Evolutionary conservation across 2,329 filamentous ascomycete species (phyloP).

Genomic region (Penicillium olsonii): DNA sequence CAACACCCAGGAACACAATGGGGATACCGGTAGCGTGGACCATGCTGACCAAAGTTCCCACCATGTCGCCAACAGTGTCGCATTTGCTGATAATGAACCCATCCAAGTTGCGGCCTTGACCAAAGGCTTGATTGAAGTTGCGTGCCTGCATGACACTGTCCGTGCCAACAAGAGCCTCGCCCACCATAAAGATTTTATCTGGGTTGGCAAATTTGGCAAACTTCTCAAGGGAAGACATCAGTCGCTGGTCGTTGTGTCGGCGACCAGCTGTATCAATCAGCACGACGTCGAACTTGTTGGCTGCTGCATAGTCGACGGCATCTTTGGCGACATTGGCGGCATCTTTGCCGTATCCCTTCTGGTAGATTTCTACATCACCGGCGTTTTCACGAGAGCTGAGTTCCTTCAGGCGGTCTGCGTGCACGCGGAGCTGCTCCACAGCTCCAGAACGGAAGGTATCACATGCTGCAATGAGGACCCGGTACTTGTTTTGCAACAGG

Average conservation of each 20-base stretch:
- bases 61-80: slow-evolving; percentile 99
- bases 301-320: slow-evolving; percentile 76
- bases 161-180: slow-evolving; percentile 87
- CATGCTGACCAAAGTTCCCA: slow-evolving; percentile 91
- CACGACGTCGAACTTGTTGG: slow-evolving; percentile 83
- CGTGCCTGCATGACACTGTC: slow-evolving; percentile 93
- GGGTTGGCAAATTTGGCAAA: slow-evolving; percentile 95
- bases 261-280: slow-evolving; percentile 95
- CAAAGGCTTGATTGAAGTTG: slow-evolving; percentile 95
- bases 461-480: slow-evolving; percentile 88
- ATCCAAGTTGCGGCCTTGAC: slow-evolving; percentile 75
- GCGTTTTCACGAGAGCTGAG: slow-evolving; percentile 78
- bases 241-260: slow-evolving; percentile 88
- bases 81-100: slow-evolving; percentile 99
- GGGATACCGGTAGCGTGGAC: slow-evolving; percentile 97
- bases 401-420: slow-evolving; percentile 91
- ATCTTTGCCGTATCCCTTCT: slow-evolving; percentile 97
- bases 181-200: slow-evolving; percentile 98
- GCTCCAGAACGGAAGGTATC: slow-evolving; percentile 97
- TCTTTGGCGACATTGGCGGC: slow-evolving; percentile 94
- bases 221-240: slow-evolving; percentile 97
- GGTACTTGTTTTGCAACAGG: slow-evolving; percentile 94
- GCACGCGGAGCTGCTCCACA: slow-evolving; percentile 93
- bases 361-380: slow-evolving; percentile 84
- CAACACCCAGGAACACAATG: slow-evolving; percentile 82